Conservation (phyloP, 257 asterid species). For the Lycium ferocissimum region DNA sequence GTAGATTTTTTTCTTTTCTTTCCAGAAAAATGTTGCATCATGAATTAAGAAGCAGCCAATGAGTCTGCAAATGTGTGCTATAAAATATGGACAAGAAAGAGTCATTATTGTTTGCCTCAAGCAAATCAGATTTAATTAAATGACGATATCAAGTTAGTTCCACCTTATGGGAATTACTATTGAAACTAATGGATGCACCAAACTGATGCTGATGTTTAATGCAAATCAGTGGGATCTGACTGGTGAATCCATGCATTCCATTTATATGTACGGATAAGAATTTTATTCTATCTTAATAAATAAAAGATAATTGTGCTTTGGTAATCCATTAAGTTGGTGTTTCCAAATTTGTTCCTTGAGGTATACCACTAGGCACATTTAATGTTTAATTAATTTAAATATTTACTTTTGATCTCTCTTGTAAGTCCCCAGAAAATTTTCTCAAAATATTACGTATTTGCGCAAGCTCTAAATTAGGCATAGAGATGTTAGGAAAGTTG, state of each 20-base stretch:
- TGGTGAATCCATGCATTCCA: slow-evolving; percentile 23
- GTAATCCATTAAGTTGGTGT: not conserved
- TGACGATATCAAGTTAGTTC: slow-evolving; percentile 23
- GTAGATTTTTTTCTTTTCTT: no score
- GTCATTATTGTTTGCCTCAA: slow-evolving; percentile 41
- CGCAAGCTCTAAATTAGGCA: no score
- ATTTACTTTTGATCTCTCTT: not conserved
- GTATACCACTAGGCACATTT: not conserved
- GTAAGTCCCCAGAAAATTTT: no score
- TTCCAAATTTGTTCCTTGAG: not conserved
- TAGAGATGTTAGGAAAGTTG: no score
- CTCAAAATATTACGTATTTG: no score
- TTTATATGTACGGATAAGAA: not conserved
- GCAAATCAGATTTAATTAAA: not conserved
- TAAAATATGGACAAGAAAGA: slow-evolving; percentile 24
- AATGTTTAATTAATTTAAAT: not conserved
- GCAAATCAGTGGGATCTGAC: slow-evolving; percentile 39
- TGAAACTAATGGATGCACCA: slow-evolving; percentile 21
- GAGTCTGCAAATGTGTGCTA: slow-evolving; percentile 27
- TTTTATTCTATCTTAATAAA: not conserved
- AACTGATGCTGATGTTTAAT: slow-evolving; percentile 31
- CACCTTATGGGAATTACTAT: not conserved
- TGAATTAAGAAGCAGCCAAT: slow-evolving; percentile 38
- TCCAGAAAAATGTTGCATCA: slow-evolving; percentile 18
- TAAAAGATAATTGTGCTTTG: slow-evolving; percentile 6